Percentiles rank a stretch among this genome's conserved stretches.
These are phyloP conservation scores for Penicillium antarcticum DNA, from an alignment of 495 filamentous ascomycete species.

Conservation along the genomic window DNA sequence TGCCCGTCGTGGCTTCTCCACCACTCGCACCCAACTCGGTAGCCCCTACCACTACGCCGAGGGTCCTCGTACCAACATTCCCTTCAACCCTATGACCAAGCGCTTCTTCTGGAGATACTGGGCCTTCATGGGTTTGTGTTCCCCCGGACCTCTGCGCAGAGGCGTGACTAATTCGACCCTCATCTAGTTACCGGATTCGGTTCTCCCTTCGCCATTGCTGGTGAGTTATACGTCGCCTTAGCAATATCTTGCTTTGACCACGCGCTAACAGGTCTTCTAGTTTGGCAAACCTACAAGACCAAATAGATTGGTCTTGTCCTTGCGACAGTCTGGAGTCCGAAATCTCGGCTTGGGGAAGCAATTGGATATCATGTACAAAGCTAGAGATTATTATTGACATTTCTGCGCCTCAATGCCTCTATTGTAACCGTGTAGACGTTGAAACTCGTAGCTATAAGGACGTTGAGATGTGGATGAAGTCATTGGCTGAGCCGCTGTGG, in stretches of 20 bases:
- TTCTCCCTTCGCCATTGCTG: constrained; percentile 75
- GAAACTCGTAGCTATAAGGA: constrained; percentile 14
- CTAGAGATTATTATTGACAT: constrained; percentile 37
- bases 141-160: constrained; percentile 7
- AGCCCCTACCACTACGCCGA: constrained; percentile 98
- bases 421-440: constrained; percentile 23
- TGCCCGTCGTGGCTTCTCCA: constrained; percentile 90
- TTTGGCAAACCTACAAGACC: constrained; percentile 84
- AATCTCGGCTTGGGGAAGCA: constrained; percentile 22
- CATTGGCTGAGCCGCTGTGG: constrained; percentile 43
- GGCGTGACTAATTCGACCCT: constrained; percentile 28
- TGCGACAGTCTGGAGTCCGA: constrained; percentile 21
- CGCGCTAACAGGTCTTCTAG: constrained; percentile 44
- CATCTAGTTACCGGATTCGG: constrained; percentile 67
- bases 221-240: constrained; percentile 50
- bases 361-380: constrained; percentile 42
- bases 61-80: constrained; percentile 89
- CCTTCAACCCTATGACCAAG: constrained; percentile 90
- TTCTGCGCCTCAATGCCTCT: constrained; percentile 2
- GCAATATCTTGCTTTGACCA: not conserved
- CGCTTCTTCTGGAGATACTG: constrained; percentile 82
- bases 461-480: constrained; percentile 49
- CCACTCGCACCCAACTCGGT: constrained; percentile 78
- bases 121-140: constrained; percentile 65
- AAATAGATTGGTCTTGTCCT: constrained; percentile 29